Evolutionary conservation across 345 rosid species (phyloP).

Genomic region (Acer saccharum): DNA sequence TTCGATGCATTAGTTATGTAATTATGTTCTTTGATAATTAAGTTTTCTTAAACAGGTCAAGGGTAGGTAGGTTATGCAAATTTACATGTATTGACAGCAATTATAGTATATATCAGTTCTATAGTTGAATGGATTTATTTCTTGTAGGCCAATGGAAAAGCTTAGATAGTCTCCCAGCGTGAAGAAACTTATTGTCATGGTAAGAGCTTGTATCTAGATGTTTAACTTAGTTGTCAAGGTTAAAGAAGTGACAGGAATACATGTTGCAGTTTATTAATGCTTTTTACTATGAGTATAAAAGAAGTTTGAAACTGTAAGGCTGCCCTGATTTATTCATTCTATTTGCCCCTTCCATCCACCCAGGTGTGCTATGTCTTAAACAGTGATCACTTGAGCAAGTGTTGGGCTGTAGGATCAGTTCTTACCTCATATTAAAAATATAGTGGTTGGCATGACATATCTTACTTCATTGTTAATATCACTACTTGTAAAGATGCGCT

Average conservation of each 20-base stretch:
- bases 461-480: neutral
- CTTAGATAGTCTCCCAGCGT: constrained; percentile 82
- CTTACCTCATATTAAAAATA: neutral
- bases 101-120: neutral
- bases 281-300: neutral
- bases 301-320: neutral
- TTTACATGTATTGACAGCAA: neutral
- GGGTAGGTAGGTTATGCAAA: constrained; percentile 15
- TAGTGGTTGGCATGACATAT: neutral
- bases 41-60: constrained; percentile 43
- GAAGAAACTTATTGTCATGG: constrained; percentile 87
- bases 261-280: neutral
- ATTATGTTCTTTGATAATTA: too few species aligned
- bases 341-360: neutral
- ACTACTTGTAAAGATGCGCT: neutral
- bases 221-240: neutral
- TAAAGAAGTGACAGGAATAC: neutral
- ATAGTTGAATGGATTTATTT: constrained; percentile 24
- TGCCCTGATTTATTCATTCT: constrained; percentile 1
- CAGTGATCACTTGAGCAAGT: neutral
- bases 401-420: neutral
- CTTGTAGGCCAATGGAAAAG: constrained; percentile 87
- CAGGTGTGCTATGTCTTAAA: neutral
- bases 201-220: constrained; percentile 35
- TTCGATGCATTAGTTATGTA: too few species aligned